Evolutionary conservation across 768 basidiomycete genomes (phyloP).

Genomic region (Crucibulum laeve): DNA sequence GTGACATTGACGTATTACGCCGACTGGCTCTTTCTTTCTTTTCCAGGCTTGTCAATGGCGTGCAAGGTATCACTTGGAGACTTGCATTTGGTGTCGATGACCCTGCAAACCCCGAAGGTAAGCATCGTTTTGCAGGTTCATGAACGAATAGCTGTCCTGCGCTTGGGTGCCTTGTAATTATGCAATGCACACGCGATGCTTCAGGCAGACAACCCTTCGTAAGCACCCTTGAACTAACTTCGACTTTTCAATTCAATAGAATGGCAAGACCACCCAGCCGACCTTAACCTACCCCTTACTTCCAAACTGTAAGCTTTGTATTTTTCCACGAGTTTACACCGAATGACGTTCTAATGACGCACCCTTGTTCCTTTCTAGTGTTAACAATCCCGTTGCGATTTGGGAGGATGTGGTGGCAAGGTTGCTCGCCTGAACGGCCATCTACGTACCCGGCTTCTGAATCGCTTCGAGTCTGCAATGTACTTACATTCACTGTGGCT

Average conservation of each 20-base stretch:
- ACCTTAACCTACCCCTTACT: conserved; percentile 48
- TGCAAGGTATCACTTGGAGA: conserved; percentile 64
- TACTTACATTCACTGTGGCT: not conserved
- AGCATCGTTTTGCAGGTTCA: conserved; percentile 4
- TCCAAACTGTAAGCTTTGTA: conserved; percentile 36
- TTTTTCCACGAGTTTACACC: not conserved
- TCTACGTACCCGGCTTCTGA: not conserved
- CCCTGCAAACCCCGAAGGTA: conserved; percentile 54
- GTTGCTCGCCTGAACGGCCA: conserved; percentile 10
- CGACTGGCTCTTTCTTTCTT: not conserved
- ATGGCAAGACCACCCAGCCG: conserved; percentile 58
- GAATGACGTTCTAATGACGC: conserved; percentile 9
- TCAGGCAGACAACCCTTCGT: not conserved
- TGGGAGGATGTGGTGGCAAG: conserved; percentile 44
- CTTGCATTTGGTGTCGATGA: conserved; percentile 53
- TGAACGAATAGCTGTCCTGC: not conserved
- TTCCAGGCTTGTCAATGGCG: conserved; percentile 42
- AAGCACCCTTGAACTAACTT: not conserved
- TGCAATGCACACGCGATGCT: no score
- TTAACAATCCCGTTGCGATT: conserved; percentile 53
- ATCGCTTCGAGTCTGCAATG: not conserved
- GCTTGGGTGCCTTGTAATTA: not conserved
- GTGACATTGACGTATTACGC: not conserved
- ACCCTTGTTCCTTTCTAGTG: conserved; percentile 23
- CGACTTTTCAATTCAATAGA: conserved; percentile 25